Conservation (phyloP, 345 rosid species). For the Tarenaya hassleriana region DNA sequence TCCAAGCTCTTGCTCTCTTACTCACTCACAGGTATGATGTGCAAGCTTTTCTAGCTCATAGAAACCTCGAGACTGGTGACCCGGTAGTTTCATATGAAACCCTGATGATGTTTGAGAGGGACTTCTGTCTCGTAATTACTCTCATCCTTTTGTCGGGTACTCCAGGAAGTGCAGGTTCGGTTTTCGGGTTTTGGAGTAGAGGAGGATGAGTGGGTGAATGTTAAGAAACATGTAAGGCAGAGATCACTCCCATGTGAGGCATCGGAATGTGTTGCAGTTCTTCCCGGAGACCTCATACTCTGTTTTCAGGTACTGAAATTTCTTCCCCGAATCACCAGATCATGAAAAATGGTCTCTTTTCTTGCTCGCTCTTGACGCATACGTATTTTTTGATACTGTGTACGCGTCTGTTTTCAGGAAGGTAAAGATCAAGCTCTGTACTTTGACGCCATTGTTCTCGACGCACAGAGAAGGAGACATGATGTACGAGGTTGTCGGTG, state of each 20-base stretch:
- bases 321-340: constrained; percentile 6
- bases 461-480: constrained; percentile 95
- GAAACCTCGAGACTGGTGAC: constrained; percentile 64
- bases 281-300: constrained; percentile 92
- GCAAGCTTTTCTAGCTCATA: constrained; percentile 60
- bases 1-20: constrained; percentile 4
- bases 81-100: constrained; percentile 39
- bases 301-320: constrained; percentile 80
- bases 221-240: constrained; percentile 73
- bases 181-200: constrained; percentile 94
- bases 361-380: not conserved
- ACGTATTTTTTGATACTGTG: constrained; percentile 10
- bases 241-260: constrained; percentile 99
- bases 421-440: constrained; percentile 99
- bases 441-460: constrained; percentile 92
- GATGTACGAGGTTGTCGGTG: constrained; percentile 99
- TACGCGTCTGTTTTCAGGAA: constrained; percentile 46
- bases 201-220: constrained; percentile 95
- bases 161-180: constrained; percentile 89
- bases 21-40: constrained; percentile 72
- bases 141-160: constrained; percentile 22
- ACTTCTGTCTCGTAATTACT: constrained; percentile 7
- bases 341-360: constrained; percentile 3
- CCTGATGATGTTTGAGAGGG: not conserved
- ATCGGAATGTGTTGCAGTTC: constrained; percentile 95